These are phyloP conservation scores for Zoysia matrella DNA, from an alignment of 202 grass and related monocot genomes.

Conservation along the genomic window DNA sequence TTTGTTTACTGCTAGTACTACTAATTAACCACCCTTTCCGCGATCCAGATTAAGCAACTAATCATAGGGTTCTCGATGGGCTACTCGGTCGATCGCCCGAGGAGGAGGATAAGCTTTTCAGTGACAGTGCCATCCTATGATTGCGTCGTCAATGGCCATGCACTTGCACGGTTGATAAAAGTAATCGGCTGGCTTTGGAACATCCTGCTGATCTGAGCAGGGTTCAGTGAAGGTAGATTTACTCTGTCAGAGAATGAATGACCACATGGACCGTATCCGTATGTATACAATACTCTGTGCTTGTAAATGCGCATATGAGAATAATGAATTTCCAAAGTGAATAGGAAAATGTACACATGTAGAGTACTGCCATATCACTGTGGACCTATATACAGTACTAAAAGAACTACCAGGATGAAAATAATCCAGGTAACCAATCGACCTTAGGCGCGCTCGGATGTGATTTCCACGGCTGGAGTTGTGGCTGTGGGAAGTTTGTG, in stretches of 20 bases:
- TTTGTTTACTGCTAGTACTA: not conserved
- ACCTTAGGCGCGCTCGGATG: no score
- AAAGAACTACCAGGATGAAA: not conserved
- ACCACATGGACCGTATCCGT: not conserved
- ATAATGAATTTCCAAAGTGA: not conserved
- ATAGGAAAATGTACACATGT: not conserved
- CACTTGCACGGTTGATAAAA: not conserved
- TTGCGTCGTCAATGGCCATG: constrained; percentile 20
- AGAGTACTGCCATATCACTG: not conserved
- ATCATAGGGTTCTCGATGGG: constrained; percentile 36
- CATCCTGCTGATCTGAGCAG: constrained; percentile 7
- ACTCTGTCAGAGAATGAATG: constrained; percentile 39
- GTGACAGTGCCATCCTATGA: constrained; percentile 31
- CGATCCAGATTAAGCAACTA: constrained; percentile 33
- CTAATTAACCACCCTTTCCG: not conserved
- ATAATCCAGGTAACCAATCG: not conserved
- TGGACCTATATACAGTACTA: not conserved
- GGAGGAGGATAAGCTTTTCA: constrained; percentile 14
- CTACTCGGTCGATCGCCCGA: constrained; percentile 8
- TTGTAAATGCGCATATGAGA: not conserved
- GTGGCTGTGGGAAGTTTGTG: no score
- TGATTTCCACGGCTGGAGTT: no score
- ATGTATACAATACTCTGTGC: not conserved
- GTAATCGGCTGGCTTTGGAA: constrained; percentile 35
- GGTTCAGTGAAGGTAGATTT: constrained; percentile 1